Percentiles rank a stretch among this genome's conserved stretches.
Evolutionary conservation across 768 basidiomycete genomes (phyloP).

Genomic region (Xanthoconium stramineum): DNA sequence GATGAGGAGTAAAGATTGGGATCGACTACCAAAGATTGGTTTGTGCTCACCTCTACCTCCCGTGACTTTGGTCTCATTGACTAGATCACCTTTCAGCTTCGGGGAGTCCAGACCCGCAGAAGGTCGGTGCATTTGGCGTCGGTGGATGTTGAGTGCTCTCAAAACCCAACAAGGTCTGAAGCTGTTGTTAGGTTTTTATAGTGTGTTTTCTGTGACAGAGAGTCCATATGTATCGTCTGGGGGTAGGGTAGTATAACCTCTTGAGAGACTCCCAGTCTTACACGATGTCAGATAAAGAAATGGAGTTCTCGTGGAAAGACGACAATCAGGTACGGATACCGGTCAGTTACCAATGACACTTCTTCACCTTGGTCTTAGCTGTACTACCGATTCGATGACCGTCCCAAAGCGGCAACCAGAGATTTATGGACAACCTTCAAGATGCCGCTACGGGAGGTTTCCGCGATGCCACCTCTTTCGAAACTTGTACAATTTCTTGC

Average conservation of each 20-base stretch:
- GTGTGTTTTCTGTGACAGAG: slow-evolving; percentile 75
- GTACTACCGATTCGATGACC: background rate
- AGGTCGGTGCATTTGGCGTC: slow-evolving; percentile 1
- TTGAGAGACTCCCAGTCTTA: background rate
- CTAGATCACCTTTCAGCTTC: background rate
- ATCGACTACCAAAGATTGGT: slow-evolving; percentile 1
- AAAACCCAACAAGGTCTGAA: background rate
- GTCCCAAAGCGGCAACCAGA: background rate
- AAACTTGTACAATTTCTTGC: slow-evolving; percentile 88
- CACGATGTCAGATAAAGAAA: background rate
- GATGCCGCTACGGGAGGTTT: slow-evolving; percentile 76
- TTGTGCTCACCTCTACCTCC: background rate
- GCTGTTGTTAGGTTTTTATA: slow-evolving; percentile 58
- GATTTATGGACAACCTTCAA: slow-evolving; percentile 79
- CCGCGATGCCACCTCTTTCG: slow-evolving; percentile 70
- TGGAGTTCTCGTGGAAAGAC: background rate
- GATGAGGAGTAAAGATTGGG: background rate
- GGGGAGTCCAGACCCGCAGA: background rate
- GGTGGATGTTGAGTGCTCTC: background rate
- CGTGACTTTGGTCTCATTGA: background rate
- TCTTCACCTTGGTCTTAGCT: background rate
- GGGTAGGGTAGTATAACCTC: slow-evolving; percentile 35
- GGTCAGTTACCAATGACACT: too few relatives aligned
- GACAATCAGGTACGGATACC: background rate
- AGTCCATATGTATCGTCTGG: slow-evolving; percentile 76